A percentile compares a stretch with the other conserved stretches of the same genome.
Conservation (phyloP, 129 eudicot genomes). For the Solidago caesia region DNA sequence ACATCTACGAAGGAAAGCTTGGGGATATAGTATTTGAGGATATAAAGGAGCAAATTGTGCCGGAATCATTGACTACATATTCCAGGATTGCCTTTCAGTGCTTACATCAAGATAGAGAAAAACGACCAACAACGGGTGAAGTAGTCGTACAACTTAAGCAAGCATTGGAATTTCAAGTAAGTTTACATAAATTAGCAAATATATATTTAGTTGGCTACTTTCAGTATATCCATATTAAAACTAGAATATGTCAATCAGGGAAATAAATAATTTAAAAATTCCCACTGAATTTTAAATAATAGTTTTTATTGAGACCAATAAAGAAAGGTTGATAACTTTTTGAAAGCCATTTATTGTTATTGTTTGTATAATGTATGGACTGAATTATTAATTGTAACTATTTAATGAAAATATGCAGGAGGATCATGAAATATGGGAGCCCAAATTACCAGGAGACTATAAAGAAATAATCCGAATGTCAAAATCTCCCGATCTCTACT, state of each 20-base stretch:
- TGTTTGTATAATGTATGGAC: not conserved
- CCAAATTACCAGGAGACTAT: slow-evolving; percentile 10
- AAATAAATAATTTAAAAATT: not conserved
- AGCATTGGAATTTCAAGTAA: slow-evolving; percentile 11
- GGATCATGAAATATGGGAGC: slow-evolving; percentile 24
- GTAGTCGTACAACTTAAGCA: not conserved
- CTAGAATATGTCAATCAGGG: too few relatives aligned
- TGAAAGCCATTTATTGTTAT: not conserved
- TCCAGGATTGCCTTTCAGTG: not conserved
- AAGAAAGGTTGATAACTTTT: not conserved
- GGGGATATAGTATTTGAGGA: not conserved
- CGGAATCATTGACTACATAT: not conserved
- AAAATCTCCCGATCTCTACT: not conserved
- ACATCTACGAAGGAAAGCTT: not conserved
- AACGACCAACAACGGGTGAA: not conserved
- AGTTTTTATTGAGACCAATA: not conserved
- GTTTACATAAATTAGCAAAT: not conserved
- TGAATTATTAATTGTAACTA: not conserved
- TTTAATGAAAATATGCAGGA: not conserved
- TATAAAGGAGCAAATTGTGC: slow-evolving; percentile 5
- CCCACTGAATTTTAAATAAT: not conserved
- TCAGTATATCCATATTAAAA: too few relatives aligned
- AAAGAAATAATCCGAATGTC: slow-evolving; percentile 5
- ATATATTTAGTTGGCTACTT: not conserved
- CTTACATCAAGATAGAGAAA: not conserved